Base-by-base conservation (phyloP, 495 filamentous ascomycete genomes). In the Lentithecium fluviatile region DNA sequence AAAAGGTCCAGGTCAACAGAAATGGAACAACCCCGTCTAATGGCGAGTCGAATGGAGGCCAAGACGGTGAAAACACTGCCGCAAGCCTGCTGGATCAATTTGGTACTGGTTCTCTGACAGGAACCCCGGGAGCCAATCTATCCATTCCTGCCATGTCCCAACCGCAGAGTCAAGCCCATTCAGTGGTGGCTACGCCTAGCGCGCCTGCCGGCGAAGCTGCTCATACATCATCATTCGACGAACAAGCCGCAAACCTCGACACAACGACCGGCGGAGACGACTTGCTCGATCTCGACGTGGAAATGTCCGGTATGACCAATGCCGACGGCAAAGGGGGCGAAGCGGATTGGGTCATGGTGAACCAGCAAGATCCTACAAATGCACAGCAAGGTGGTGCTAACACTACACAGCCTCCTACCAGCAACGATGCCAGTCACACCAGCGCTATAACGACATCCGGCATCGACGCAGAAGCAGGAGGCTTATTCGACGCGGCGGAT, bases 291-390 rank as follows among this genome's bases (percentile, higher is more conserved):
- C 62, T 71, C 6, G 69, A 71, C 48, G 60, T 71, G 10, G 68
- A 70, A 32, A 68, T 70, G 66, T 58, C 58, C 10, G 66, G 66
- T 8, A 66, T 69, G 55, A 45, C 63, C 11, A 54, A 66, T 34
- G 29, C 45, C 29, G 64, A 64, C 2, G 67, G 55, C n/a, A 66
- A 63, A 45, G 64, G 20, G 4, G 62, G 54, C 10, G 74, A 75
- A n/a, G 78, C 75, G 23, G 83, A 84, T 54, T 86, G 83, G 83
- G 80, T 84, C 42, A 80, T 86, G 76, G 79, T 86, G 36, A 75
- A 78, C 45, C 58, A 69, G 24, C 40, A 43, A 43, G 40, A 43
- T 6, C 19, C 40, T 20, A 20, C 40, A 32, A 32, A 32, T 32
- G 40, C 19, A 15, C 40, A 15, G 13, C 40, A 43, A 32, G 10